Evolutionary conservation across 441 rosid genomes (phyloP), one percentile per base, ranked within the genome.

Genomic region (Croton setiger): DNA sequence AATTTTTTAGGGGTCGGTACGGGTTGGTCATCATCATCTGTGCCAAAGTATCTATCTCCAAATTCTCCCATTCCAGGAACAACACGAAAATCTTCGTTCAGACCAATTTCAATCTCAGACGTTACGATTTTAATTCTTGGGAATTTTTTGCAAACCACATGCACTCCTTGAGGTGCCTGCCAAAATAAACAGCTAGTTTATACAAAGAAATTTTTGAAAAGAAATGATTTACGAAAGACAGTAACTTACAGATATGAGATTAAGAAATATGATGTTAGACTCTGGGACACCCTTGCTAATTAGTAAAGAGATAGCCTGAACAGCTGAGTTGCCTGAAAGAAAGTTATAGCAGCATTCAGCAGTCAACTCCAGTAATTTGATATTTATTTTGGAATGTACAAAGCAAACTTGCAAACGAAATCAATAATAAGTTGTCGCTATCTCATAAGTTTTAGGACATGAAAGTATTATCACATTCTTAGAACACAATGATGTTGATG

Each of bases 81-180:
- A 21, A 95, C 98, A 17, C 99, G 91, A 80, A 81, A 95, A 79
- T 88, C 97, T 75, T 86, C 81, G 33, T 90, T 95, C 82, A 92
- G 74, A 5, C 96, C 99, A 36, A 63, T 82, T 56, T 95, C 97
- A 12, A 95, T 92, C 88, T 95, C 97, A 45, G 98, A 95, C 6
- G 97, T 95, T 75, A 95, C 97, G 36, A 90, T 92, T 90, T 95
- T 92, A 61, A 92, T 64, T 76, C 96, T 88, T 39, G 98, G 99
- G 83, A 87, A 90, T 64, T 78, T 85, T 84, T 86, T 86, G 91
- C 98, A 90, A 64, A 95, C 98, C 81, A 90, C 85, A 75, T 95
- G 98, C 56, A 95, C 98, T 75, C 99, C 97, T 76, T 92, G 98
- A 74, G 99, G 99, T 79, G 98, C 98, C 99, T 95, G 86, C 64